Conservation (phyloP, 768 basidiomycete species). For the Rhodotorula toruloides region DNA sequence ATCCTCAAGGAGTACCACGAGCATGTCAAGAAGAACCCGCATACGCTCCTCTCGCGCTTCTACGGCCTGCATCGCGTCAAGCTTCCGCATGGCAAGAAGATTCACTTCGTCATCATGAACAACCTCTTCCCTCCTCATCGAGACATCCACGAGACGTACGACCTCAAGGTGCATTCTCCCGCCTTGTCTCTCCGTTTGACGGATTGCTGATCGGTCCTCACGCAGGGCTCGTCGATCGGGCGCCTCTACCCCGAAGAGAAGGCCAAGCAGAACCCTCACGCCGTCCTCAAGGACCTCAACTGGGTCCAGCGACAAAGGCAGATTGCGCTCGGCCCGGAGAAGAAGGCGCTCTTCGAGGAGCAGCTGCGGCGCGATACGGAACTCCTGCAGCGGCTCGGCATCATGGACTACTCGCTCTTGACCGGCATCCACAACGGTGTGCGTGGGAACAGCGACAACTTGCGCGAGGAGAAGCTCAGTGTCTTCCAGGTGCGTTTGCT, state of each 20-base stretch:
- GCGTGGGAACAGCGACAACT: slow-evolving; percentile 83
- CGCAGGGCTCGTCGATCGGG: slow-evolving; percentile 67
- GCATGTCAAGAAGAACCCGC: slow-evolving; percentile 83
- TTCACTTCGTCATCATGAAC: slow-evolving; percentile 99
- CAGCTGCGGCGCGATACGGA: slow-evolving; percentile 83
- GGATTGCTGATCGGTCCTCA: neutral
- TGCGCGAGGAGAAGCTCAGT: slow-evolving; percentile 81
- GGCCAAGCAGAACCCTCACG: slow-evolving; percentile 67
- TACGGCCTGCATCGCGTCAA: slow-evolving; percentile 98
- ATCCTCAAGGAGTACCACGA: slow-evolving; percentile 78
- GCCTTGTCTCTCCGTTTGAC: neutral
- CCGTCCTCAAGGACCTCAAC: slow-evolving; percentile 91
- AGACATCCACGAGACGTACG: slow-evolving; percentile 95
- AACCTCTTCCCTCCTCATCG: slow-evolving; percentile 96
- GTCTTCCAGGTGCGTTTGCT: slow-evolving; percentile 72
- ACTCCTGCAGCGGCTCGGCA: slow-evolving; percentile 70
- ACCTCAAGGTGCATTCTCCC: slow-evolving; percentile 67
- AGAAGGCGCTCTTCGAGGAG: slow-evolving; percentile 80
- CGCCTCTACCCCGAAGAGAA: slow-evolving; percentile 81
- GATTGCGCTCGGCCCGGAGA: slow-evolving; percentile 93
- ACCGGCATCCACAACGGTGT: slow-evolving; percentile 89
- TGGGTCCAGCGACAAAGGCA: slow-evolving; percentile 77
- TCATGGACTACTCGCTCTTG: slow-evolving; percentile 95
- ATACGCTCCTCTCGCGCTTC: slow-evolving; percentile 86
- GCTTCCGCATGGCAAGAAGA: slow-evolving; percentile 84